Conservation (phyloP, 2,329 filamentous ascomycete genomes). For the Colletotrichum viniferum region DNA sequence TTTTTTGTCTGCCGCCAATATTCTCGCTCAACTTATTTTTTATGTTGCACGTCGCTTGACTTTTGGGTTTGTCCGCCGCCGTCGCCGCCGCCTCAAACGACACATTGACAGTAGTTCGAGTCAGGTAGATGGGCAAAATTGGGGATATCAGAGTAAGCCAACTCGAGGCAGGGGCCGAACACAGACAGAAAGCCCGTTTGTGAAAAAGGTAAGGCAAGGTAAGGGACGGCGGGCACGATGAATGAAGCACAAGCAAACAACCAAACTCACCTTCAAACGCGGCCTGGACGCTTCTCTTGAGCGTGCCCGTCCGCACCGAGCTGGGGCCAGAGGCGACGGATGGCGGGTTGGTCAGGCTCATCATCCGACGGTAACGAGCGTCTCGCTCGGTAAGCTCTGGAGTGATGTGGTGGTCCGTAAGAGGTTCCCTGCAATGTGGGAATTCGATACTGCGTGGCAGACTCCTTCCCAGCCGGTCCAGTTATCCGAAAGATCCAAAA, state of each 20-base stretch:
- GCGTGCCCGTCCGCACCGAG: conserved; percentile 44
- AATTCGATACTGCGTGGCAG: not conserved
- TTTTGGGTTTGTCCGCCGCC: not conserved
- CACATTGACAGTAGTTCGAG: conserved; percentile 10
- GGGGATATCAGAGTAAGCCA: not conserved
- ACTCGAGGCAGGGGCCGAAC: not conserved
- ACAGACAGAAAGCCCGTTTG: not conserved
- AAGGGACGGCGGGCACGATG: not conserved
- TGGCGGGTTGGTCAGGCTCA: conserved; percentile 61
- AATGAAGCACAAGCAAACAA: conserved; percentile 12
- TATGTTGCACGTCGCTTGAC: conserved; percentile 1
- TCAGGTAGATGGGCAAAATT: conserved; percentile 10
- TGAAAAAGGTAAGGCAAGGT: not conserved
- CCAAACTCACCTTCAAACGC: conserved; percentile 62
- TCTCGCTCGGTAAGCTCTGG: not conserved
- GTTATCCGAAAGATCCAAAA: not conserved
- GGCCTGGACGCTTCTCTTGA: conserved; percentile 65
- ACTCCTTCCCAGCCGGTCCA: not conserved
- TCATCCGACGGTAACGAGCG: conserved; percentile 27
- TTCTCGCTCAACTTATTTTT: not conserved
- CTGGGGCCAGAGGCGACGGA: conserved; percentile 54
- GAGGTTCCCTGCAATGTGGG: not conserved
- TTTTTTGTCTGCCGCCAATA: not conserved
- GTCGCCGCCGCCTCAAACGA: not conserved
- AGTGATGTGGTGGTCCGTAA: not conserved